Evolutionary conservation across 768 basidiomycete genomes (phyloP), one percentile per base, ranked within the genome.

Genomic region (Roridomyces roridus): DNA sequence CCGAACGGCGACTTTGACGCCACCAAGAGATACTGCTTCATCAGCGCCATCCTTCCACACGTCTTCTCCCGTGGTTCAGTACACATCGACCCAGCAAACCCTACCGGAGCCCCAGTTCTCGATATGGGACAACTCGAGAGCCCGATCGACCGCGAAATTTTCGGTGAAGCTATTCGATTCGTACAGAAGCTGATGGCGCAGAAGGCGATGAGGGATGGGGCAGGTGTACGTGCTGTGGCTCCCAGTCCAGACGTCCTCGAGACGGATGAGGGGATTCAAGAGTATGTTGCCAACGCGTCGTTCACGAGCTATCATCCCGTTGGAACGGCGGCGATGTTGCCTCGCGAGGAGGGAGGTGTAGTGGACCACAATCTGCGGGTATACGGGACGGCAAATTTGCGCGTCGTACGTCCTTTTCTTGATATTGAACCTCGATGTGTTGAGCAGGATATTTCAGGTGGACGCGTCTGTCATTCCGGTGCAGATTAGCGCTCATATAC

Each of bases 281-380:
- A 63, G 21, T 62, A 53, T 20, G 36, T 61, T n/a, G 31, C 24
- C 1, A 60, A 63, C 2, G 64, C 62, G 2, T 2, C 25, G 3
- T 45, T 23, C 18, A 55, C 53, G 5, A 25, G 23, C 11, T 63
- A 47, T 21, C 46, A 46, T 57, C 24, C 74, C 4, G 44, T 67
- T 9, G 68, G 69, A 14, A 65, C 73, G 1, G 69, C 68, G 43
- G 67, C 72, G 1, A 76, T 78, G 77, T 63, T 77, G 7, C 76
- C 78, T 2, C 56, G 55, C 15, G 71, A 72, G 10, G 61, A 73
- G 24, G 64, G 63, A n/a, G 77, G 77, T 5, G 77, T 78, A 24
- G 77, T 80, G 10, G 72, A 77, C 46, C 46, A 62, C 17, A 44
- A 65, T 23, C 62, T 77, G 14, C 67, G 68, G 55, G 76, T 77